Base-by-base conservation (phyloP, 2,329 filamentous ascomycete species). In the Ambrosiella xylebori region DNA sequence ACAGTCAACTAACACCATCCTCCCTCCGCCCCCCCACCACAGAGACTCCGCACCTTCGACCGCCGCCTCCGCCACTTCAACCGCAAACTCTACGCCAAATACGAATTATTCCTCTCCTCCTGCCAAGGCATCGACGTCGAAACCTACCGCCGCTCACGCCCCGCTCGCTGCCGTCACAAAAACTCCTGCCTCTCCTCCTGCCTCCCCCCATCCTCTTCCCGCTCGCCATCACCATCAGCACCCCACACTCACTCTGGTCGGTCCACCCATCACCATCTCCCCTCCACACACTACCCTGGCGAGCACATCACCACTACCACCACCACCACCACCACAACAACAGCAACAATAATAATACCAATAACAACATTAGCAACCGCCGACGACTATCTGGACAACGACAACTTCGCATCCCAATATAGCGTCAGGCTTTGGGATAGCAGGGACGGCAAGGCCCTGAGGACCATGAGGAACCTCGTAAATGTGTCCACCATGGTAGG, bases 1-100 rank as follows among this genome's bases (percentile, higher is more conserved):
- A 41, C 40, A 3, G 6, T 7, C 40, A 41, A 41, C 40, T n/a
- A 41, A 41, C 40, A 41, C 11, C 40, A 11, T 41, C 2, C 2
- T 27, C 27, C 40, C 44, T 47, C 17, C 6, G 13, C 6, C 11
- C n/a, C 38, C 53, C 38, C 17, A 17, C 9, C 13, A 45, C 40
- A 56, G 39, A 15, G 47, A 56, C 13, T 56, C 27, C 54, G 19
- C 11, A 47, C 39, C 17, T 17, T 56, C 39, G 44, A 56, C 13
- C 39, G 40, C 27, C 54, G 38, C 39, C 12, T 11, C 12, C 39
- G 41, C n/a, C 56, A 57, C 19, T 9, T 57, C 15, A 52, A 57
- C 56, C 37, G 56, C 7, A 57, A 57, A 40, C 37, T 57, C 13
- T 52, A 57, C 52, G 9, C 44, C 36, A 37, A 59, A 44, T 56